Base-by-base conservation (phyloP, 2,329 filamentous ascomycete genomes). In the Juglanconis juglandina region DNA sequence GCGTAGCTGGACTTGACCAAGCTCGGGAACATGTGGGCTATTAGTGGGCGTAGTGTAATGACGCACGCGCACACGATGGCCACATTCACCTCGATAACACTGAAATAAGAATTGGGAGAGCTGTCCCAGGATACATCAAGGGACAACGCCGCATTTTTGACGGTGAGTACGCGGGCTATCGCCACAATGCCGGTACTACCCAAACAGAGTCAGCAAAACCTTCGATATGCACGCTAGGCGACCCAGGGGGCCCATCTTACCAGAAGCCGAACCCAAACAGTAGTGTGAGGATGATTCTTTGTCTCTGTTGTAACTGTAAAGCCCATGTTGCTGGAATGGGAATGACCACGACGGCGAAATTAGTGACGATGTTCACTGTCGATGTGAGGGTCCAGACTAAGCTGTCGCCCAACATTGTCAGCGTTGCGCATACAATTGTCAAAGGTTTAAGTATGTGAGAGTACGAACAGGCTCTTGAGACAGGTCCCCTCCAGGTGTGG, bases 51-150 rank as follows among this genome's bases (percentile, higher is more conserved):
- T 2, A 73, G 63, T 9, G 70, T 67, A 7, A 69, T 70, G 30
- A 72, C 64, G 34, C 67, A 69, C 2, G 70, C 69, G 33, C 67
- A 70, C 3, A 69, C 39, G 13, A 72, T 71, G 32, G 66, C 69
- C 30, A 68, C 67, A 56, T 67, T 69, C 57, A 72, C 63, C 59
- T 73, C 71, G 35, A 69, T 68, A 50, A 69, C 66, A 10, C 69
- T 70, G 67, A 70, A 71, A 49, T 69, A 70, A 1, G 71, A 67
- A 1, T 70, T 68, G 7, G 68, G 65, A 2, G 70, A 66, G 35
- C 71, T 71, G 55, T 71, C 69, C 70, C 71, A 73, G 34, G 69
- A 67, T 1, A 65, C 63, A 60, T 71, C 68, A 4, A 62, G 14
- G 4, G 65, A 67, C 3, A 58, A 60, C 24, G 63, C 63, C 9